Base-by-base conservation (phyloP, 1,284 basidiomycete species). In the Cryptococcus maquisensis region DNA sequence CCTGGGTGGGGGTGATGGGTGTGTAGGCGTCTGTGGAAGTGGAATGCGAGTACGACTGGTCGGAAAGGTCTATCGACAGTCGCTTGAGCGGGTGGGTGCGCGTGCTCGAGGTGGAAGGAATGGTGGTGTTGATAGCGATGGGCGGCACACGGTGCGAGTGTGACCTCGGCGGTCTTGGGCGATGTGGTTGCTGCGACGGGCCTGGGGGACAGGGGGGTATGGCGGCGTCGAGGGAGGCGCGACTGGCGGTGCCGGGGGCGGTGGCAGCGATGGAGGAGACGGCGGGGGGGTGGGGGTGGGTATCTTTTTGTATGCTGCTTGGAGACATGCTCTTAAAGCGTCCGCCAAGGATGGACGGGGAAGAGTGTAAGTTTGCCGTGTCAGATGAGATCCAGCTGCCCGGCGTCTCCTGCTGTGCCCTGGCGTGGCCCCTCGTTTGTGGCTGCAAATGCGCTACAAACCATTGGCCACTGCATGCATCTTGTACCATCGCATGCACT, bases 1-100 rank as follows among this genome's bases (percentile, higher is more conserved):
- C 52, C 15, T 57, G 44, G 15, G 56, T 57, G 5, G 56, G 56
- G 3, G 56, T 57, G 49, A 43, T 24, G 40, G 49, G 49, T 7
- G 38, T 32, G 41, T 51, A 42, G 39, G 37, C 23, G 24, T 39
- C 36, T 13, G 48, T 39, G 38, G 21, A 21, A 18, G 48, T 49
- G 38, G 48, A 49, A 18, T 38, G 36, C n/a, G 48, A 39, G 38
- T 40, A 49, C 6, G 48, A 49, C 24, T 41, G 48, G 37, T 40
- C 48, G 48, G 23, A 23, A 20, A 49, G 47, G 16, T 57, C 48
- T 35, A 57, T 53, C 8, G 55, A 57, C 32, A 57, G 44, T 1
- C 59, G 48, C 55, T 60, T 52, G 60, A 48, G 26, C 45, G 40
- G 40, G 40, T 40, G 38, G 1, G 38, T 16, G 1, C 38, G 38